These are phyloP conservation scores for Eremothecium coryli DNA, from an alignment of 1,139 yeast species.

Conservation along the genomic window DNA sequence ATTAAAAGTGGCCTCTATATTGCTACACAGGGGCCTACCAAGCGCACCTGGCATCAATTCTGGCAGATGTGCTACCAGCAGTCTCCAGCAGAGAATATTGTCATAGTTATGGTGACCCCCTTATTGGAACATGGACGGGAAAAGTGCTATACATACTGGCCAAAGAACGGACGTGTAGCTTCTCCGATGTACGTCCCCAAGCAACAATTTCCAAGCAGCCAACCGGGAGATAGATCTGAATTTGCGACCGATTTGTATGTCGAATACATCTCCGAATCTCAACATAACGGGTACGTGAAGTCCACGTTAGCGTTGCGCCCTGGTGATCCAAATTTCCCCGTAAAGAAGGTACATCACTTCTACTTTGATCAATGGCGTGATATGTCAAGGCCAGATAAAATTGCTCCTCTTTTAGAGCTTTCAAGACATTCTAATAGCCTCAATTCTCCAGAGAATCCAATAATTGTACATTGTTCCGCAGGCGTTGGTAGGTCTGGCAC, in stretches of 20 bases:
- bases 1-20: constrained; percentile 34
- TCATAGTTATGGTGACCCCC: constrained; percentile 84
- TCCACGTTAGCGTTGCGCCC: constrained; percentile 21
- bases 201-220: constrained; percentile 18
- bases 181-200: constrained; percentile 11
- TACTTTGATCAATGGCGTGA: constrained; percentile 41
- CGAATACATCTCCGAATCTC: constrained; percentile 14
- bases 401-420: constrained; percentile 27
- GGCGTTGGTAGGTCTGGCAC: constrained; percentile 78
- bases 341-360: constrained; percentile 34
- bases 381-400: constrained; percentile 35
- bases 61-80: constrained; percentile 76
- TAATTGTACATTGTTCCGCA: constrained; percentile 63
- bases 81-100: constrained; percentile 37
- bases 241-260: constrained; percentile 18
- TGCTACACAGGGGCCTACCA: constrained; percentile 68
- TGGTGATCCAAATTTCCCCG: constrained; percentile 12
- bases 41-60: constrained; percentile 54
- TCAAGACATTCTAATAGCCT: constrained; percentile 25
- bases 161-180: constrained; percentile 12
- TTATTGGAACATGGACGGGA: constrained; percentile 47
- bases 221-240: constrained; percentile 14
- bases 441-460: constrained; percentile 30
- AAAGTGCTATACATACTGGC: constrained; percentile 80
- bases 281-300: constrained; percentile 20